Conservation (phyloP, 176 grass and related monocot species). For the Eragrostis curvula region DNA sequence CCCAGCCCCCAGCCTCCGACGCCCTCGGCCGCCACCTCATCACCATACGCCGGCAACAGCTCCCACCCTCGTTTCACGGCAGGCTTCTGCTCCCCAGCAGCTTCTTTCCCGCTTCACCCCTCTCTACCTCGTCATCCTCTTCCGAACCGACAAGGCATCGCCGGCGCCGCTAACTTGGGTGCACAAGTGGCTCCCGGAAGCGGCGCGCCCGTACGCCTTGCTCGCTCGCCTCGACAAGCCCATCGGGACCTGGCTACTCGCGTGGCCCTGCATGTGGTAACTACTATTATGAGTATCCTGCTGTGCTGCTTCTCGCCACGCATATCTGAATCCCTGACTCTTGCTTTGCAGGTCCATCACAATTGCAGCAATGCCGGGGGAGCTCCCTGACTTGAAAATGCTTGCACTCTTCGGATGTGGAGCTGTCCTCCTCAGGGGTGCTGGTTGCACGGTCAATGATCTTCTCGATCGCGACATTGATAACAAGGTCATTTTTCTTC, state of each 20-base stretch:
- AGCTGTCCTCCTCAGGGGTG: constrained; percentile 76
- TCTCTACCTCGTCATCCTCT: constrained; percentile 33
- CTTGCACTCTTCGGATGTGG: constrained; percentile 81
- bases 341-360: constrained; percentile 69
- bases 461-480: constrained; percentile 85
- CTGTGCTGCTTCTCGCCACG: background rate
- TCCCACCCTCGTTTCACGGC: background rate
- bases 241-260: constrained; percentile 78
- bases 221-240: constrained; percentile 88
- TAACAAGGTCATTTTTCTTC: constrained; percentile 51
- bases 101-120: background rate
- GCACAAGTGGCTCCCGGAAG: constrained; percentile 61
- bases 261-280: constrained; percentile 92
- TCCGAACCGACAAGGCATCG: constrained; percentile 11
- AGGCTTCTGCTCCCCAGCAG: background rate
- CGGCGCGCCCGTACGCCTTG: constrained; percentile 67
- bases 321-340: background rate
- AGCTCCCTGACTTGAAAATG: constrained; percentile 78
- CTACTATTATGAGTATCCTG: background rate
- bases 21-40: constrained; percentile 21
- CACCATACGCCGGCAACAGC: constrained; percentile 7
- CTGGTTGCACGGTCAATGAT: constrained; percentile 88
- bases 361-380: constrained; percentile 60
- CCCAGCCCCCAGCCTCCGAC: background rate
- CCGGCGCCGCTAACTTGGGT: constrained; percentile 50